Percentiles rank a stretch among this genome's conserved stretches.
phyloP scores from a whole-genome alignment of 2,329 filamentous ascomycete species.

The Verruconis gallopava region DNA sequence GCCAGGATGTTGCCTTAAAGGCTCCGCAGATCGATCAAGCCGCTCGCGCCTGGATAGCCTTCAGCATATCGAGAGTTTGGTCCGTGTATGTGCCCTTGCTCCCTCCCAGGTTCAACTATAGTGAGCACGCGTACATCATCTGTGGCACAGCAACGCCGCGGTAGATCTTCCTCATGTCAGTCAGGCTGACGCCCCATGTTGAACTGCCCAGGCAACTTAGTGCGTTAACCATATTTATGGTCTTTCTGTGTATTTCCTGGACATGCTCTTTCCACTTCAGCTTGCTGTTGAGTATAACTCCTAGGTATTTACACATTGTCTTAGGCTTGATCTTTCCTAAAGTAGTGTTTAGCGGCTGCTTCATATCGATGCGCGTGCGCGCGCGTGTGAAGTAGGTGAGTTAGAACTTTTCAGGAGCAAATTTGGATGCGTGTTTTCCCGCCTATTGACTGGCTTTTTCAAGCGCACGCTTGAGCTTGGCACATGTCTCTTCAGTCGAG shows the following conservation, averaged over 20 bases:
- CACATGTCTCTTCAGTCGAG: constrained; percentile 14
- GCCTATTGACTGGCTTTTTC: constrained; percentile 16
- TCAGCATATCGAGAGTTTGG: not conserved
- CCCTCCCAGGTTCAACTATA: too few species aligned
- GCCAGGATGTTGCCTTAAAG: not conserved
- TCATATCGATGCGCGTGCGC: not conserved
- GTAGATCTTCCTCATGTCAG: too few species aligned
- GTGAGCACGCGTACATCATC: too few species aligned
- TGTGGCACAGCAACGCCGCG: too few species aligned
- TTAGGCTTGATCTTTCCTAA: constrained; percentile 12
- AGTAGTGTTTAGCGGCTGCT: constrained; percentile 11
- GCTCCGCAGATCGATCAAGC: not conserved
- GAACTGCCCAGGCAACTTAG: constrained; percentile 13
- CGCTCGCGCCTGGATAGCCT: not conserved
- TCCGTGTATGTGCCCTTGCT: not conserved
- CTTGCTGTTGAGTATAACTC: constrained; percentile 16
- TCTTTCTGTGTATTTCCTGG: constrained; percentile 12
- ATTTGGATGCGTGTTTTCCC: constrained; percentile 16
- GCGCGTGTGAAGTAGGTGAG: too few species aligned
- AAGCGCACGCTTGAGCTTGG: constrained; percentile 12
- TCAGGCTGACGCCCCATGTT: constrained; percentile 14
- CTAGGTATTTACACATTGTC: constrained; percentile 13
- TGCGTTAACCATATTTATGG: constrained; percentile 12
- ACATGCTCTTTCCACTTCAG: too few species aligned
- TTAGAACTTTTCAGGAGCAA: too few species aligned